A percentile compares a stretch with the other conserved stretches of the same genome.
Evolutionary conservation across 2,329 filamentous ascomycete genomes (phyloP).

Genomic region (Plenodomus biglobosus): DNA sequence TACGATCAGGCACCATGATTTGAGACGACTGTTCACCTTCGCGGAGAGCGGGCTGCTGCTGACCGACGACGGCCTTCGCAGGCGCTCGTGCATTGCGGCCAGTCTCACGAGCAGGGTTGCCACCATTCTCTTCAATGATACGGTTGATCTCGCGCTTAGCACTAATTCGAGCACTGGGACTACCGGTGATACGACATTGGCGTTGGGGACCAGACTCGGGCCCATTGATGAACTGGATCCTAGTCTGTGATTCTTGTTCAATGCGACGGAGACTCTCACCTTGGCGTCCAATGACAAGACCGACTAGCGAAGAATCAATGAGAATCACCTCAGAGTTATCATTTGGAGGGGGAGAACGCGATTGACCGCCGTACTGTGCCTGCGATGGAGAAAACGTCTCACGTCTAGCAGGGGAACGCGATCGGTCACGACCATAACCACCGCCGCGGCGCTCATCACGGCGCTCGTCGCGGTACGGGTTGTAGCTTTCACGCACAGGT

Average conservation of each 20-base stretch:
- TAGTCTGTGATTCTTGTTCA: conserved; percentile 77
- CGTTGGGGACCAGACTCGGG: conserved; percentile 72
- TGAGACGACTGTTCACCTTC: conserved; percentile 85
- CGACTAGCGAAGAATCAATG: conserved; percentile 84
- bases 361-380: conserved; percentile 52
- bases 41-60: conserved; percentile 56
- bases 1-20: conserved; percentile 93
- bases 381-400: conserved; percentile 62
- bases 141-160: conserved; percentile 82
- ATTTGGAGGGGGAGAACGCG: conserved; percentile 62
- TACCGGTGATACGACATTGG: conserved; percentile 83
- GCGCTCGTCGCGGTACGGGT: conserved; percentile 83
- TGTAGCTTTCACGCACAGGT: conserved; percentile 72
- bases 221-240: conserved; percentile 84
- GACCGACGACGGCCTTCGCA: conserved; percentile 39
- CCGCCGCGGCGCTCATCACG: conserved; percentile 63
- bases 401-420: conserved; percentile 67
- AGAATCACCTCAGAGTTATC: conserved; percentile 80
- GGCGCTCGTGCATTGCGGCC: conserved; percentile 45
- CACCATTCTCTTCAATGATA: conserved; percentile 84
- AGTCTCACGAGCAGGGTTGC: conserved; percentile 48
- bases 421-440: conserved; percentile 69
- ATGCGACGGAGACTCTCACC: conserved; percentile 87
- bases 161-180: conserved; percentile 68
- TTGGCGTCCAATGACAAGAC: conserved; percentile 85